Conservation (phyloP, 495 filamentous ascomycete species). For the Penicillium argentinense region DNA sequence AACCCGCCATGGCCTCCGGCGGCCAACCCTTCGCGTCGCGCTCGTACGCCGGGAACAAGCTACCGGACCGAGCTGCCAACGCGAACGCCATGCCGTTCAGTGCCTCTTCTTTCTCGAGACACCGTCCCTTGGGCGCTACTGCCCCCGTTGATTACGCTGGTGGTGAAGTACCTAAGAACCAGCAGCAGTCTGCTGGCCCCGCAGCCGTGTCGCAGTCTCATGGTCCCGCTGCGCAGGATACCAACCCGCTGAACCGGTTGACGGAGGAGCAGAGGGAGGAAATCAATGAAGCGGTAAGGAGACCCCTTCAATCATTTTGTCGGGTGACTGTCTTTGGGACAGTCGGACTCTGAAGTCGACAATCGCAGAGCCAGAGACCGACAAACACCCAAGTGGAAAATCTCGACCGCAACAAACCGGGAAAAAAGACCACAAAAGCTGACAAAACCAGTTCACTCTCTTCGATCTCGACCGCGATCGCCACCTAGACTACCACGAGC, state of each 20-base stretch:
- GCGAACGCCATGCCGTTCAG: slow-evolving; percentile 47
- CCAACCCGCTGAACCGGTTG: slow-evolving; percentile 53
- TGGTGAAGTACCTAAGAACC: slow-evolving; percentile 29
- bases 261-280: slow-evolving; percentile 88
- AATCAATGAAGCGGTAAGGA: slow-evolving; percentile 82
- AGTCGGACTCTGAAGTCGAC: too few relatives aligned
- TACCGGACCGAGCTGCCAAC: slow-evolving; percentile 49
- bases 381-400: too few relatives aligned
- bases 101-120: slow-evolving; percentile 46
- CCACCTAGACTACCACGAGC: slow-evolving; percentile 94
- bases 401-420: too few relatives aligned
- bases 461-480: slow-evolving; percentile 97
- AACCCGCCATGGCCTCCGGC: slow-evolving; percentile 29
- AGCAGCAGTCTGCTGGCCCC: slow-evolving; percentile 27
- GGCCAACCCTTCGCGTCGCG: slow-evolving; percentile 52
- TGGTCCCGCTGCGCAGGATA: slow-evolving; percentile 39
- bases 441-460: slow-evolving; percentile 71
- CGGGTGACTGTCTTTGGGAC: too few relatives aligned
- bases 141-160: slow-evolving; percentile 29
- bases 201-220: slow-evolving; percentile 37
- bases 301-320: neutral
- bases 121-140: slow-evolving; percentile 31
- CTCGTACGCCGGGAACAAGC: slow-evolving; percentile 47
- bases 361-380: too few relatives aligned
- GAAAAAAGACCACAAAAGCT: neutral